Evolutionary conservation across 345 rosid species (phyloP).

Genomic region (Eucalyptus curtisii): DNA sequence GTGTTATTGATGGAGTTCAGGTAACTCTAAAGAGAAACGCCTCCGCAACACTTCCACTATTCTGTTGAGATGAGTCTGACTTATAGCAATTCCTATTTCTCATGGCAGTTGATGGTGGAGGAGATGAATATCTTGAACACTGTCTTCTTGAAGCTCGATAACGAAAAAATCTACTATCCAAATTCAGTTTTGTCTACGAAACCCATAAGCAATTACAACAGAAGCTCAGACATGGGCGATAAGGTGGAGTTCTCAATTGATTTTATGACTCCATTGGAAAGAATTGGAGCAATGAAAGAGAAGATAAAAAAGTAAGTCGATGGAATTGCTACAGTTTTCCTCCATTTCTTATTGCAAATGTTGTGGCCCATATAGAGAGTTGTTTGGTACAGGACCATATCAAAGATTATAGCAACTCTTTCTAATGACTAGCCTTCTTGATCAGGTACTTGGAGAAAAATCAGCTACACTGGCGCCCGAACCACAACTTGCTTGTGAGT

Average conservation of each 20-base stretch:
- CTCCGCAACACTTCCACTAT: neutral
- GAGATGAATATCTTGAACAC: slow-evolving; percentile 84
- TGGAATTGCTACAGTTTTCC: neutral
- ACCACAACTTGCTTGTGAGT: slow-evolving; percentile 24
- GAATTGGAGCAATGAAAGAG: slow-evolving; percentile 43
- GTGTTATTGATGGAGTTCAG: slow-evolving; percentile 63
- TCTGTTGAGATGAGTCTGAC: neutral
- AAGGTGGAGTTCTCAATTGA: slow-evolving; percentile 58
- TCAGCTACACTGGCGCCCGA: slow-evolving; percentile 32
- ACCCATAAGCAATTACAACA: slow-evolving; percentile 65
- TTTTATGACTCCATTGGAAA: slow-evolving; percentile 54
- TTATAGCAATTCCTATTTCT: neutral
- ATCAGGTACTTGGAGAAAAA: slow-evolving; percentile 34
- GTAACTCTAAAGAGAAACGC: slow-evolving; percentile 9
- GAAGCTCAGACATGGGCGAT: slow-evolving; percentile 93
- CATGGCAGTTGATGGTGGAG: slow-evolving; percentile 51
- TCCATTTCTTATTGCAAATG: neutral
- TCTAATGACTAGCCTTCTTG: neutral
- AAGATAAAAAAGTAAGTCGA: slow-evolving; percentile 33
- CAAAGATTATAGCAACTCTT: neutral
- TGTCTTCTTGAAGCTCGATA: slow-evolving; percentile 64
- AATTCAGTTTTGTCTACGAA: slow-evolving; percentile 60
- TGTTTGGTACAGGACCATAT: neutral
- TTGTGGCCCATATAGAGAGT: neutral
- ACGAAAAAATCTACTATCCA: slow-evolving; percentile 83